Conservation (phyloP, 768 basidiomycete species). For the Thelephora aurantiotincta region DNA sequence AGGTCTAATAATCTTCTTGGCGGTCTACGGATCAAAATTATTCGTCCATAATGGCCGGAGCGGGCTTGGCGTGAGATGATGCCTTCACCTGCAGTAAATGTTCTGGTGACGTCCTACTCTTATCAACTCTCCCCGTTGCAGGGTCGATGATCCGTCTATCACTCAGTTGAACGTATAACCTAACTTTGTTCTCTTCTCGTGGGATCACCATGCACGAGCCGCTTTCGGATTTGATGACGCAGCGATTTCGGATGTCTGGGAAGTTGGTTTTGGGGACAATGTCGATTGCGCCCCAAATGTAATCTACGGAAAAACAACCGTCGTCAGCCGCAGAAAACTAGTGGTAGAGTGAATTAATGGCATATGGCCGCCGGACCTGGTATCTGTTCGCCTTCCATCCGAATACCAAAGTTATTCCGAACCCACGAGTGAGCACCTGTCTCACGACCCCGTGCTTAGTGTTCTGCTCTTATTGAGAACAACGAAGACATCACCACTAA, state of each 20-base stretch:
- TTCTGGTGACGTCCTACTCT: constrained; percentile 22
- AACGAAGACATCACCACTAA: background rate
- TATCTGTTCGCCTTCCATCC: constrained; percentile 71
- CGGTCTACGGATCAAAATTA: constrained; percentile 16
- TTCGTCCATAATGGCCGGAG: too few relatives aligned
- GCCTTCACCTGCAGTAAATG: constrained; percentile 22
- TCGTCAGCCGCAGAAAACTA: background rate
- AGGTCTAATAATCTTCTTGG: constrained; percentile 25
- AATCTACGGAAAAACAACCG: constrained; percentile 25
- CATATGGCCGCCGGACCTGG: constrained; percentile 14
- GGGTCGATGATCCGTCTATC: constrained; percentile 22
- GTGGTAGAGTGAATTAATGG: background rate
- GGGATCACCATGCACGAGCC: constrained; percentile 39
- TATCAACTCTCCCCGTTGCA: constrained; percentile 27
- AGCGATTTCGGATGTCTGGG: constrained; percentile 35
- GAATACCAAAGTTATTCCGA: constrained; percentile 45
- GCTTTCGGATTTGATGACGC: constrained; percentile 34
- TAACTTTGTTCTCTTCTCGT: constrained; percentile 30
- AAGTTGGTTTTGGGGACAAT: constrained; percentile 35
- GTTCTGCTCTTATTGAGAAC: too few relatives aligned
- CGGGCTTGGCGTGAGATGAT: background rate
- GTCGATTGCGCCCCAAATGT: constrained; percentile 75
- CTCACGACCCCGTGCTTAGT: background rate
- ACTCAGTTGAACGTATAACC: constrained; percentile 38
- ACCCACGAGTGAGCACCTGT: constrained; percentile 78